Evolutionary conservation across 2,329 filamentous ascomycete genomes (phyloP), one percentile per base, ranked within the genome.

Genomic region (Penicillium sp.): DNA sequence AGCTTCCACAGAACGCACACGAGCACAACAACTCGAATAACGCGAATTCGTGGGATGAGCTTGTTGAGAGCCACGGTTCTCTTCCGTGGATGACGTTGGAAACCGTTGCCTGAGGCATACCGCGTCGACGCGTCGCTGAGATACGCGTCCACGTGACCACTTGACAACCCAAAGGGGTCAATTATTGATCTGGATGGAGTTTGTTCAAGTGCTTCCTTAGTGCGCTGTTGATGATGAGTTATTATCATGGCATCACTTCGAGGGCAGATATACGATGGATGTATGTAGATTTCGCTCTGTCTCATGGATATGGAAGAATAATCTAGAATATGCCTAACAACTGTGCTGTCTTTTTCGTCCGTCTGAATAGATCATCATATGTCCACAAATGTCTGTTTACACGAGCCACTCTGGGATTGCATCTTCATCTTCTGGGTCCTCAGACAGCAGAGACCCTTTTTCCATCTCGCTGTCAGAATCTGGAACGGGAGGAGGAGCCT

Each of bases 351-450:
- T 20, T 43, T 43, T 15, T 17, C 3, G 12, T 45, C 5, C 5
- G 42, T n/a, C 10, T 45, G 41, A 15, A 37, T 11, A 20, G 47
- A 22, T 49, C 47, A 49, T 22, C 1, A 20, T 42, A 37, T 20
- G 10, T 49, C 14, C 25, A 17, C 47, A 49, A 22, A 51, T 12
- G 17, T 38, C 10, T 15, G 8, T n/a, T 52, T 35, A 78, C 63
- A 82, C 72, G 50, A 88, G 71, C 86, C 86, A 88, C 45, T 88
- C 85, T 3, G 86, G 86, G 63, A 88, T 85, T 2, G 85, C 85
- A 69, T 88, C 86, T 52, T 87, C 84, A 65, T 88, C 86, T 35
- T 88, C 86, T 0, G 86, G 86, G 66, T 88, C 86, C 65, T 88
- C 83, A 1, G 85, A 84, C 7, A 85, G 73, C 49, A 87, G 69